Evolutionary conservation across 495 filamentous ascomycete species (phyloP).

Genomic region (Aspergillus funiculosus): DNA sequence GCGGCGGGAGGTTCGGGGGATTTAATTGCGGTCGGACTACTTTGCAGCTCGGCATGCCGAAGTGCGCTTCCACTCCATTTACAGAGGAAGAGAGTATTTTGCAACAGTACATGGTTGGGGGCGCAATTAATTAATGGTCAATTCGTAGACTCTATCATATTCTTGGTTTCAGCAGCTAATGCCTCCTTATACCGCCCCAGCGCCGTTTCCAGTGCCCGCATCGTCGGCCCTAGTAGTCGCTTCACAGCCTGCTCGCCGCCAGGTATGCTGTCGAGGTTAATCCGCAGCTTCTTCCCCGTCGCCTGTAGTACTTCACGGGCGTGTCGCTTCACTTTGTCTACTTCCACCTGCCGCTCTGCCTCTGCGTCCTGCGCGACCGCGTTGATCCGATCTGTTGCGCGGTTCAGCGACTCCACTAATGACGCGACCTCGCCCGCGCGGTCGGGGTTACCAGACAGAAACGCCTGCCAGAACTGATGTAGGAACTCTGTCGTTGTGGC

Average conservation of each 20-base stretch:
- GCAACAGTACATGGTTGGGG: too few relatives aligned
- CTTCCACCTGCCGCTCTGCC: conserved; percentile 53
- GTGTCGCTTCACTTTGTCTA: conserved; percentile 58
- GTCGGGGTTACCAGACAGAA: conserved; percentile 74
- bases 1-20: conserved; percentile 13
- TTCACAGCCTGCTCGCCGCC: conserved; percentile 74
- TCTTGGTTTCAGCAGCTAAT: conserved; percentile 51
- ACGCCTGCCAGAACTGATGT: conserved; percentile 91
- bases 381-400: conserved; percentile 71
- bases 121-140: too few relatives aligned
- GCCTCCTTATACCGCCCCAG: conserved; percentile 57
- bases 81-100: not conserved
- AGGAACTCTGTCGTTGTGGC: conserved; percentile 91
- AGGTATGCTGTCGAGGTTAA: conserved; percentile 56
- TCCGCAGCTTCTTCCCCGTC: conserved; percentile 62
- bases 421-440: conserved; percentile 69
- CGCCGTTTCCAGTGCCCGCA: conserved; percentile 61
- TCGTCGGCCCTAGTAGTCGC: conserved; percentile 64
- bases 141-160: conserved; percentile 20
- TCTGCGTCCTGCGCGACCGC: conserved; percentile 79
- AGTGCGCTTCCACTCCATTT: not conserved
- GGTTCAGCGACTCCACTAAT: conserved; percentile 68
- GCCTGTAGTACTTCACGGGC: conserved; percentile 59
- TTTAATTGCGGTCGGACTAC: too few relatives aligned
- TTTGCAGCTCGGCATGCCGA: conserved; percentile 39